These are phyloP conservation scores for Pyrenula massariospora DNA, from an alignment of 495 filamentous ascomycete species.

Conservation along the genomic window DNA sequence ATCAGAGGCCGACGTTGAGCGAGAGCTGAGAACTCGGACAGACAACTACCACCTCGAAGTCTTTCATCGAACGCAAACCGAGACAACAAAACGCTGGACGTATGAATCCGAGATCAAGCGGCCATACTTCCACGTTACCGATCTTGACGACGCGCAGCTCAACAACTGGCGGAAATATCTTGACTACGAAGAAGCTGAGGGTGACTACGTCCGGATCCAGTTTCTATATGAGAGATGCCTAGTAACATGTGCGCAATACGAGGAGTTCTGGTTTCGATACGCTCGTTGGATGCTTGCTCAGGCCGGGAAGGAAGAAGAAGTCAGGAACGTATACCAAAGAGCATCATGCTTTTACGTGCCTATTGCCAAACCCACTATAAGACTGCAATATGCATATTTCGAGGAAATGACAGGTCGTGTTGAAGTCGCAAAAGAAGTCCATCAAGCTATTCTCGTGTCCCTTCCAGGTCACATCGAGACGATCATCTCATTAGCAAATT, in stretches of 20 bases:
- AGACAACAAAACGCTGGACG: constrained; percentile 89
- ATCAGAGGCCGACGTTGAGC: constrained; percentile 68
- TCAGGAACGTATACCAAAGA: constrained; percentile 85
- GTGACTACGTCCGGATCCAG: constrained; percentile 58
- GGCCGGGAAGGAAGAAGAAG: constrained; percentile 73
- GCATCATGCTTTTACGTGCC: constrained; percentile 77
- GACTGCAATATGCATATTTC: constrained; percentile 87
- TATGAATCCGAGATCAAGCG: constrained; percentile 93
- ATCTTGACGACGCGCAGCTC: constrained; percentile 75
- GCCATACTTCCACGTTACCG: constrained; percentile 93
- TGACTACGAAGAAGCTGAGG: constrained; percentile 87
- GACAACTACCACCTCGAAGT: constrained; percentile 71
- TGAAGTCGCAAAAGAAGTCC: constrained; percentile 71
- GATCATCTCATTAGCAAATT: constrained; percentile 78
- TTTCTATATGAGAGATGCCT: constrained; percentile 92
- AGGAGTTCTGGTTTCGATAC: constrained; percentile 96
- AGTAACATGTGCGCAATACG: constrained; percentile 85
- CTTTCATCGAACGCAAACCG: constrained; percentile 72
- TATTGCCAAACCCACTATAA: constrained; percentile 65
- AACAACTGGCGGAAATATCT: constrained; percentile 95
- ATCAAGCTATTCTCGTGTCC: constrained; percentile 61
- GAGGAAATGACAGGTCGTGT: constrained; percentile 72
- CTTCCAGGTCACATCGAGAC: constrained; percentile 74
- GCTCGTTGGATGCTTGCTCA: constrained; percentile 93
- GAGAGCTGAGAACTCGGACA: constrained; percentile 66